Conservation (phyloP, 768 basidiomycete genomes). For the Chalciporus pseudorubinellus region DNA sequence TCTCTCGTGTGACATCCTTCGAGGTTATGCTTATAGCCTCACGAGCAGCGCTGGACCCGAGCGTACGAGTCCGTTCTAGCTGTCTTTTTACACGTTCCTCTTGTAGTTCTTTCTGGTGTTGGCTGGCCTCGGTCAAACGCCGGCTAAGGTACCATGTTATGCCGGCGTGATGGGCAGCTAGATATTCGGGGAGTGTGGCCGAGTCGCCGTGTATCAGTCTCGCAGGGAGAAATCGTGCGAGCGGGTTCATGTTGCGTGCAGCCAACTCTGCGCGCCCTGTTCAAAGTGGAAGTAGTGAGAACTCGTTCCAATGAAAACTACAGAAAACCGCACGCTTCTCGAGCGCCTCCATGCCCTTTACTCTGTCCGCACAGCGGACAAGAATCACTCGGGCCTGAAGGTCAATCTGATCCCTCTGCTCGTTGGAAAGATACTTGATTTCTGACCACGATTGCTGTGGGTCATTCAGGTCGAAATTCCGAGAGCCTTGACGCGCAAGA, state of each 20-base stretch:
- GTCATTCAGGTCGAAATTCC: conserved; percentile 55
- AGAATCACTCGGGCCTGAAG: conserved; percentile 85
- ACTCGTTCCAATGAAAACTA: neutral
- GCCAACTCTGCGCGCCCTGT: conserved; percentile 67
- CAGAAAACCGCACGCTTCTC: conserved; percentile 73
- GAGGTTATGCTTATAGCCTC: conserved; percentile 52
- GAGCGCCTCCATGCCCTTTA: conserved; percentile 81
- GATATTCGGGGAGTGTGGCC: conserved; percentile 51
- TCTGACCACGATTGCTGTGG: conserved; percentile 56
- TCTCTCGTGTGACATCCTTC: conserved; percentile 24
- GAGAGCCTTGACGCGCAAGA: conserved; percentile 46
- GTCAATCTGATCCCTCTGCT: conserved; percentile 96
- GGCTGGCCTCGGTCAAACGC: conserved; percentile 74
- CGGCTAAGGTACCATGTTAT: conserved; percentile 90
- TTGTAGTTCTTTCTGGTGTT: conserved; percentile 83
- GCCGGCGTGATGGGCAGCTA: conserved; percentile 89
- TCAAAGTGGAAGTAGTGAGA: conserved; percentile 13
- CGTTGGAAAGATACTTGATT: conserved; percentile 74
- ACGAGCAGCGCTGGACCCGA: conserved; percentile 76
- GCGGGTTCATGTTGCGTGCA: conserved; percentile 60
- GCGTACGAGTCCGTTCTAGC: conserved; percentile 74
- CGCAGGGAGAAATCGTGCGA: conserved; percentile 68
- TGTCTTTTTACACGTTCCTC: conserved; percentile 91
- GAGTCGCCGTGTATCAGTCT: conserved; percentile 64
- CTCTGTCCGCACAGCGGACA: conserved; percentile 79